A percentile compares a stretch with the other conserved stretches of the same genome.
Conservation (phyloP, 148 eudicot species). For the Rheum nobile region DNA sequence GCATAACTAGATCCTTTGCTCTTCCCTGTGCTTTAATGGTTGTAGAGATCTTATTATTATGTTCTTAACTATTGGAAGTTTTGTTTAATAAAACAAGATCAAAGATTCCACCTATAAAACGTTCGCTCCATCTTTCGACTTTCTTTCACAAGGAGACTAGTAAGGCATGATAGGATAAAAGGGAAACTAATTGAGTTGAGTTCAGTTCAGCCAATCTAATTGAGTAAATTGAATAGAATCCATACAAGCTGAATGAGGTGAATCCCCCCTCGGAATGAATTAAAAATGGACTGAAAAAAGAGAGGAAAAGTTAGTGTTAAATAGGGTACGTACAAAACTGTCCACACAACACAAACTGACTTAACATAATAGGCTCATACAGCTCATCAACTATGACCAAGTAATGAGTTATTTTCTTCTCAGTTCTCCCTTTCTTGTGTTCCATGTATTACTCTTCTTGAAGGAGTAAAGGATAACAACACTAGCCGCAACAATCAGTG, state of each 20-base stretch:
- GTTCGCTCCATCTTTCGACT: neutral
- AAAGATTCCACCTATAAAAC: neutral
- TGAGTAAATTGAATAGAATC: neutral
- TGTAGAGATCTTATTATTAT: neutral
- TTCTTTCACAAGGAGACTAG: neutral
- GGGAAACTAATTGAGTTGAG: neutral
- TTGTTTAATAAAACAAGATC: neutral
- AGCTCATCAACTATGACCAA: neutral
- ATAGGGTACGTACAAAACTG: conserved; percentile 3
- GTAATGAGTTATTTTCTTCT: neutral
- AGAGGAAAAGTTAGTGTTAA: neutral
- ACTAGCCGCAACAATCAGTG: neutral
- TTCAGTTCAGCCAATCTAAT: neutral
- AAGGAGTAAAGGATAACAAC: neutral
- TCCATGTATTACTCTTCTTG: neutral
- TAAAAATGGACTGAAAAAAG: neutral
- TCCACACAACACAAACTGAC: neutral
- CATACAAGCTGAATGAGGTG: neutral
- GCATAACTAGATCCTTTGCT: neutral
- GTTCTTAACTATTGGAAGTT: neutral
- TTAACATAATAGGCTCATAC: neutral
- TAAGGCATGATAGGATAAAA: neutral
- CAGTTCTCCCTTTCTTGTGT: neutral
- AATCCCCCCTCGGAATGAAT: neutral
- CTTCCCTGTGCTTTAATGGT: neutral